Base-by-base conservation (phyloP, 768 basidiomycete genomes). In the Sporobolomyces pararoseus region DNA sequence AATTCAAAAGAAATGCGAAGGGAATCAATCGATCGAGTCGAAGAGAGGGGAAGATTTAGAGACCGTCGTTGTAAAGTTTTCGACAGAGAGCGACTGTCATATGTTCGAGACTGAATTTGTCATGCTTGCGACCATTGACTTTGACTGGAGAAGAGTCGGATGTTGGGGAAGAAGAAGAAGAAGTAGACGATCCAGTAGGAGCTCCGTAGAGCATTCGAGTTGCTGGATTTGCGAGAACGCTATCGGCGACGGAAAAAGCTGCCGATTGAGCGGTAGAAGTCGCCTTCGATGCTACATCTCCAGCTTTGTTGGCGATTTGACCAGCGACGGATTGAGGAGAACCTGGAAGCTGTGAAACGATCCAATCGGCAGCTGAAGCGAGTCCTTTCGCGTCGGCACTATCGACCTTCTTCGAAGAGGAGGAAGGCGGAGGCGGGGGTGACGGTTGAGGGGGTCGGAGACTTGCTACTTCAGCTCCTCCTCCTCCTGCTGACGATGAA, bases 31-130 rank as follows among this genome's bases (percentile, higher is more conserved):
- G 2, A 17, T 44, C 2, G 35, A 21, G 52, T 42, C 39, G 39
- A 9, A 55, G 31, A 13, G 27, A 55, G 42, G 35, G 10, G 13
- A 55, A 46, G 13, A 19, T 39, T 75, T 81, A 96, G 76, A 93
- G 80, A 16, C 95, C 95, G 78, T 96, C 91, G 66, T 97, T 89
- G 75, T 93, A 91, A 80, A 99, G 80, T 81, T 91, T 95, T 79
- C 89, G 85, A 72, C 89, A 86, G 52, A 98, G 79, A 9, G 93
- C 90, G 39, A 96, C 84, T 79, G 95, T 95, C 79, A 99, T 90
- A 75, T 87, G 82, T 78, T 94, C 92, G 77, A 97, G 80, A 77
- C 92, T 89, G 75, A 85, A 84, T 80, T 88, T 88, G 65, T 83
- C 84, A 61, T 81, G 61, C 62, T 72, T 68, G 46, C 46, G 46